Conservation (phyloP, 768 basidiomycete genomes). For the Leccinum olivaceopallidum region DNA sequence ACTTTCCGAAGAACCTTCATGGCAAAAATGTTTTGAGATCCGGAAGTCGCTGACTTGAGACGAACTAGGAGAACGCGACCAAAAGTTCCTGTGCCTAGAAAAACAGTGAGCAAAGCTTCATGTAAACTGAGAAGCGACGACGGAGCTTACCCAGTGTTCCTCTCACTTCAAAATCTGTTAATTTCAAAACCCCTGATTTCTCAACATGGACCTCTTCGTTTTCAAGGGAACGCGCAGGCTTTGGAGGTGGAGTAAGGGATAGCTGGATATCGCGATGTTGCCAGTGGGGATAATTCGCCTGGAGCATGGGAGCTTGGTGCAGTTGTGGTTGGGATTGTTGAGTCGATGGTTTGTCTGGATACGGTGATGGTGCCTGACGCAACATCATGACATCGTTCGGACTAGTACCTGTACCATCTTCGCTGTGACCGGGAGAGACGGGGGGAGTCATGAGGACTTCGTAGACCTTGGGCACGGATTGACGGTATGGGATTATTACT, state of each 20-base stretch:
- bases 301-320: slow-evolving; percentile 5
- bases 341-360: slow-evolving; percentile 11
- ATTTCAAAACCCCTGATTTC: slow-evolving; percentile 52
- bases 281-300: slow-evolving; percentile 15
- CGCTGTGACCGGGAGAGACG: slow-evolving; percentile 57
- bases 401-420: slow-evolving; percentile 33
- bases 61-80: slow-evolving; percentile 90
- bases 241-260: slow-evolving; percentile 31
- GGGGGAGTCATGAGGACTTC: slow-evolving; percentile 74
- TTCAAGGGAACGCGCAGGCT: slow-evolving; percentile 59
- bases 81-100: slow-evolving; percentile 93
- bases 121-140: background rate
- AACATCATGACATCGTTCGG: slow-evolving; percentile 6
- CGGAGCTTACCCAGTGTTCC: slow-evolving; percentile 65
- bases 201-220: slow-evolving; percentile 69
- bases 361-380: slow-evolving; percentile 14
- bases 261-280: slow-evolving; percentile 4
- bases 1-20: slow-evolving; percentile 89
- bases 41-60: slow-evolving; percentile 53
- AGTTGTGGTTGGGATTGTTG: slow-evolving; percentile 12
- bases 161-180: slow-evolving; percentile 81
- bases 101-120: slow-evolving; percentile 3
- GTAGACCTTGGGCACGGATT: slow-evolving; percentile 45
- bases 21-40: slow-evolving; percentile 60
- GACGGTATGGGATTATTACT: slow-evolving; percentile 26